Conservation (phyloP, 495 filamentous ascomycete species). For the Penicillium egyptiacum region DNA sequence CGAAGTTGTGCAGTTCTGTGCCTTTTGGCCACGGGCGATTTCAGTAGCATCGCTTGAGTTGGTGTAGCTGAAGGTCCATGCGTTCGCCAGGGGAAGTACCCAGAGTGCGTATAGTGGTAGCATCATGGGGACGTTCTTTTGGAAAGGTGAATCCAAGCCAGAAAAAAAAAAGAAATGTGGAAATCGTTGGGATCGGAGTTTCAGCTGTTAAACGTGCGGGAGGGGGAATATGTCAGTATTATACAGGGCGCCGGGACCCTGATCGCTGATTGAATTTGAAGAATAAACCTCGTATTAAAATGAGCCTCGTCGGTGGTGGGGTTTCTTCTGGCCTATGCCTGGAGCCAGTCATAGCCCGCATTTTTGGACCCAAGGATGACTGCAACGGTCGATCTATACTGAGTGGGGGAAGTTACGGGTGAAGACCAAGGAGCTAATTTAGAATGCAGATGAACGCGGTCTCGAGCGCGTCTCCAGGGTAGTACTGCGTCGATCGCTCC, state of each 20-base stretch:
- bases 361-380: constrained; percentile 4
- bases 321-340: background rate
- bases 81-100: constrained; percentile 11
- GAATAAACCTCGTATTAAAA: constrained; percentile 16
- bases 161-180: background rate
- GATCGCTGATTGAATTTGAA: background rate
- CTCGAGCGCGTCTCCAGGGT: background rate
- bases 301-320: constrained; percentile 6
- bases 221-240: constrained; percentile 2
- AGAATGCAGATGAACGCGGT: constrained; percentile 3
- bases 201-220: background rate
- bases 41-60: constrained; percentile 14
- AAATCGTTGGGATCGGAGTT: background rate
- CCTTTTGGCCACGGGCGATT: constrained; percentile 13
- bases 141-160: background rate
- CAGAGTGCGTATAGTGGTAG: constrained; percentile 3
- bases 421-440: constrained; percentile 2
- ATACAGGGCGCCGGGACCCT: constrained; percentile 2
- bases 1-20: constrained; percentile 14
- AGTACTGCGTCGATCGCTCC: background rate
- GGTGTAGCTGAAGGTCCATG: constrained; percentile 25
- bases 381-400: constrained; percentile 11
- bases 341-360: constrained; percentile 4
- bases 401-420: background rate
- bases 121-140: background rate